phyloP scores from a whole-genome alignment of 805 yeast genomes.

The Zygoascus biomembranicola region DNA sequence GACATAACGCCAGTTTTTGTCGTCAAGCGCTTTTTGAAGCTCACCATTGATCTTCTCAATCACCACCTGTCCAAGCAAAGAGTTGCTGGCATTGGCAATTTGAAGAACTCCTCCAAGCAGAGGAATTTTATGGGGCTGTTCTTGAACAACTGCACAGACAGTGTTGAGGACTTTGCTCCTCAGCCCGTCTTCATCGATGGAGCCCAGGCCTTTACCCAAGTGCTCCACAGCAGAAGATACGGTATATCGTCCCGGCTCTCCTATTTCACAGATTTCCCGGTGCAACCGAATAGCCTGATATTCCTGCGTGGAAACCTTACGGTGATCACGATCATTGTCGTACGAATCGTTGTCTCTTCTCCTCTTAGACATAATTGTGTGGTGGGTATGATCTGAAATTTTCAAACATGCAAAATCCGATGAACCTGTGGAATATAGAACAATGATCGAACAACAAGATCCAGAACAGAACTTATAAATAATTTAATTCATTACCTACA shows the following conservation, averaged over 20 bases:
- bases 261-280: slow-evolving; percentile 45
- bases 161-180: slow-evolving; percentile 55
- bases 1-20: slow-evolving; percentile 49
- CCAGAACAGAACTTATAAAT: not conserved
- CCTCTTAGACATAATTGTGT: not conserved
- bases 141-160: slow-evolving; percentile 59
- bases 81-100: slow-evolving; percentile 55
- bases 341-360: not conserved
- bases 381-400: no score
- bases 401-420: no score
- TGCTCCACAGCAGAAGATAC: slow-evolving; percentile 19
- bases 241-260: slow-evolving; percentile 38
- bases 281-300: slow-evolving; percentile 7
- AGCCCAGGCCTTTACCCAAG: slow-evolving; percentile 32
- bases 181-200: slow-evolving; percentile 50
- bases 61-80: slow-evolving; percentile 58
- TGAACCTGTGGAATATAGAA: no score
- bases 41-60: slow-evolving; percentile 61
- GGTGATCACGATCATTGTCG: slow-evolving; percentile 4
- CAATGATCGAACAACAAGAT: not conserved
- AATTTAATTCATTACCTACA: not conserved
- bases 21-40: slow-evolving; percentile 47
- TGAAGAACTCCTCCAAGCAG: slow-evolving; percentile 61
- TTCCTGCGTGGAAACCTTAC: slow-evolving; percentile 2
- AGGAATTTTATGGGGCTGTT: slow-evolving; percentile 86